phyloP scores from a whole-genome alignment of 257 asterid genomes.

The Capsicum chinense region DNA sequence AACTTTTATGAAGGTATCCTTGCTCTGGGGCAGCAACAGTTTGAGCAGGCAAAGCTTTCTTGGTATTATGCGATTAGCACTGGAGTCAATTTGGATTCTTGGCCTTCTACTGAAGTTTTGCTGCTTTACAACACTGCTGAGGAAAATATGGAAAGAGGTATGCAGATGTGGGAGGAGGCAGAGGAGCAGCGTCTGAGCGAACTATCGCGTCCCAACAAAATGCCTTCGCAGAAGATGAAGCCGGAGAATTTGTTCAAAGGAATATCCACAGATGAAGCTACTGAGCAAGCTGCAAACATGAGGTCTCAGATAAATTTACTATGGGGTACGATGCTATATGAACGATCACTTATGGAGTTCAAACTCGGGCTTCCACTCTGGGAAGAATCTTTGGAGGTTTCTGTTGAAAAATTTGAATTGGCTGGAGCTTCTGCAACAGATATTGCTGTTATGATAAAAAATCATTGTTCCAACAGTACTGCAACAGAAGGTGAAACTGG shows the following conservation, averaged over 20 bases:
- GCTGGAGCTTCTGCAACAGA: conserved; percentile 90
- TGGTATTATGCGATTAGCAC: conserved; percentile 72
- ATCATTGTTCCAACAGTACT: conserved; percentile 67
- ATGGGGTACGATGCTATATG: conserved; percentile 89
- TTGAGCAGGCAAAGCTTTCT: conserved; percentile 83
- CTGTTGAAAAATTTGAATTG: conserved; percentile 80
- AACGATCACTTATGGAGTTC: conserved; percentile 85
- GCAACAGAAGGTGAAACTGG: conserved; percentile 60
- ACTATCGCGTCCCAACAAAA: conserved; percentile 44
- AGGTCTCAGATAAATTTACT: conserved; percentile 70
- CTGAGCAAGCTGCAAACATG: conserved; percentile 62
- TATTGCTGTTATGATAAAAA: conserved; percentile 84
- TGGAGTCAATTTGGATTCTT: conserved; percentile 58
- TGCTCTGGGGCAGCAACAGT: conserved; percentile 79
- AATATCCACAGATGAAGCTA: conserved; percentile 64
- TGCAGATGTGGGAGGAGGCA: conserved; percentile 78
- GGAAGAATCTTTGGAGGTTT: conserved; percentile 80
- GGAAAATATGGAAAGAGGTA: conserved; percentile 78
- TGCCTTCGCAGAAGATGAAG: conserved; percentile 54
- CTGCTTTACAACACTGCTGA: conserved; percentile 78
- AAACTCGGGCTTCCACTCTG: conserved; percentile 78
- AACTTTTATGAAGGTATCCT: conserved; percentile 71
- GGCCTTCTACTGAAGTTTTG: conserved; percentile 65
- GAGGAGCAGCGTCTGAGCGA: conserved; percentile 50
- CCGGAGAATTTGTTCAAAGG: conserved; percentile 48